Evolutionary conservation across 2,329 filamentous ascomycete species (phyloP).

Genomic region (Sarocladium strictum): DNA sequence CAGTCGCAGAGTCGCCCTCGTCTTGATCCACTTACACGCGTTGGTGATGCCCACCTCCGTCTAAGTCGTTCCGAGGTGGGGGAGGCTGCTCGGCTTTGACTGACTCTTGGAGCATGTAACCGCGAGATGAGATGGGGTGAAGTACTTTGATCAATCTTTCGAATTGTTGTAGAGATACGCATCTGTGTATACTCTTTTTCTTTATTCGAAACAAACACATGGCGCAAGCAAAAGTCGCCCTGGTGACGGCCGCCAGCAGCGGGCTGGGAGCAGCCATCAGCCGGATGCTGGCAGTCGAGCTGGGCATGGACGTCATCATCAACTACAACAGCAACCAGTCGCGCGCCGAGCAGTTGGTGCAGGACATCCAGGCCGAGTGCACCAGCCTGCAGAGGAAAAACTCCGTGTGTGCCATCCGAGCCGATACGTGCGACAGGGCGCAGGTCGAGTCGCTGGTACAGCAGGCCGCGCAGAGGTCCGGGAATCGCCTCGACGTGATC

Average conservation of each 20-base stretch:
- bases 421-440: background rate
- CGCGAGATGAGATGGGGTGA: too few species aligned
- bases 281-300: constrained; percentile 52
- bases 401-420: background rate
- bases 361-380: constrained; percentile 3
- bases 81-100: background rate
- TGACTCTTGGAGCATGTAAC: too few species aligned
- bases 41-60: background rate
- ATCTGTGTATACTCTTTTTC: background rate
- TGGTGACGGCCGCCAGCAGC: constrained; percentile 35
- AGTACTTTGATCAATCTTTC: too few species aligned
- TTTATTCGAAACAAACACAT: too few species aligned
- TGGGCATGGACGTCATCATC: constrained; percentile 49
- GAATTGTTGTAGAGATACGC: too few species aligned
- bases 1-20: too few species aligned
- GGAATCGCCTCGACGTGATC: constrained; percentile 58
- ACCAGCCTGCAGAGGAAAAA: background rate
- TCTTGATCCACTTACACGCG: too few species aligned
- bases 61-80: background rate
- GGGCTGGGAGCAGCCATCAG: constrained; percentile 59
- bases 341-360: constrained; percentile 32
- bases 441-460: background rate
- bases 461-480: background rate
- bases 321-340: constrained; percentile 56
- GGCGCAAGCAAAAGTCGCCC: constrained; percentile 10